Percentiles rank a stretch among this genome's conserved stretches.
These are phyloP conservation scores for Crataegus laevigata DNA, from an alignment of 306 rosid species.

Conservation along the genomic window DNA sequence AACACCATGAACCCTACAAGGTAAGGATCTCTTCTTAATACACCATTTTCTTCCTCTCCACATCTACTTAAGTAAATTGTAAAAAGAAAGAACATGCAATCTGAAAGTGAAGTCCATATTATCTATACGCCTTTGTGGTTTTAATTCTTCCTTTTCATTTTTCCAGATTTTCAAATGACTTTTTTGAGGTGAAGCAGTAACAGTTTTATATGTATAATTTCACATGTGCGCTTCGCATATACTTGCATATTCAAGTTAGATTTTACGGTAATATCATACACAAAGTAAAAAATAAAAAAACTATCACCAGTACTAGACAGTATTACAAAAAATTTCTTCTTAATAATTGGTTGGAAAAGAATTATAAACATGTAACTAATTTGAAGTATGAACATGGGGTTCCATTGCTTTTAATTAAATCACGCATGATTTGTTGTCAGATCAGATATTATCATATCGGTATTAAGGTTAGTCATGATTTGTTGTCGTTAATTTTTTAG, in stretches of 20 bases:
- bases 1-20: constrained; percentile 29
- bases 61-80: not conserved
- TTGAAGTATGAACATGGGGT: not conserved
- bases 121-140: not conserved
- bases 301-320: too few species aligned
- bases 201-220: not conserved
- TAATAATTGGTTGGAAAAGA: not conserved
- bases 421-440: not conserved
- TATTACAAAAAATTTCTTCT: not conserved
- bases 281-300: too few species aligned
- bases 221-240: not conserved
- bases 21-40: constrained; percentile 25
- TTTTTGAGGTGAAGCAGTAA: not conserved
- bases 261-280: too few species aligned
- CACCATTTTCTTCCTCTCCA: not conserved
- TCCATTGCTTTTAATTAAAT: not conserved
- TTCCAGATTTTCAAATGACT: not conserved
- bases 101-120: not conserved
- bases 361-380: not conserved
- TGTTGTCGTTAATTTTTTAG: not conserved
- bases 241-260: too few species aligned
- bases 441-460: not conserved
- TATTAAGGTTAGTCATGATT: not conserved
- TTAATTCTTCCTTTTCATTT: not conserved
- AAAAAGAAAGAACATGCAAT: not conserved